Conservation (phyloP, 1,139 yeast species). For the Sporopachydermia cereana region DNA sequence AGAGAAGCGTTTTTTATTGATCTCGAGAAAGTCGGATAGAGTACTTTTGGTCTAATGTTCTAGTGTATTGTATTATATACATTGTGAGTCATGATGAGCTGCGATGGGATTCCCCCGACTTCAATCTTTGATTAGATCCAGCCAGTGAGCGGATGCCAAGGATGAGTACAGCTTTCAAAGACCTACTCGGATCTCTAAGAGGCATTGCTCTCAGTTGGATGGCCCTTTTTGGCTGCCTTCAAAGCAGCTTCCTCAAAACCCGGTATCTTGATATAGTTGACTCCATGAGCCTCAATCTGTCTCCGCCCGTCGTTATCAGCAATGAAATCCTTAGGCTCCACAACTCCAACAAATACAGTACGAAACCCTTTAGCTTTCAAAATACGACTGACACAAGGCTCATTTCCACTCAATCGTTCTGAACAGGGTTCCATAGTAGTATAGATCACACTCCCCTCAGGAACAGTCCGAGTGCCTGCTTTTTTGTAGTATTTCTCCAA, state of each 20-base stretch:
- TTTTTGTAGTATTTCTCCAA: conserved; percentile 55
- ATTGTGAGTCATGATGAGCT: no score
- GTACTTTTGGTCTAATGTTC: no score
- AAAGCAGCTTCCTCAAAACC: conserved; percentile 74
- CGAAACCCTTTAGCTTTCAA: conserved; percentile 42
- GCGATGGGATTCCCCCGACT: no score
- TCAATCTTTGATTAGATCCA: no score
- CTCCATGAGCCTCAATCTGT: conserved; percentile 41
- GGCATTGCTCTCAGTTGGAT: no score
- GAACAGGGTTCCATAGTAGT: conserved; percentile 99
- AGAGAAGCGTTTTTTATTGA: not conserved
- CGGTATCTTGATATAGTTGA: conserved; percentile 69
- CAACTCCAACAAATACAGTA: conserved; percentile 82
- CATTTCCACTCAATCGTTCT: conserved; percentile 75
- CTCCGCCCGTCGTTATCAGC: conserved; percentile 56
- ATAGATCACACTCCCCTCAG: conserved; percentile 70
- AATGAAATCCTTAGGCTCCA: conserved; percentile 85
- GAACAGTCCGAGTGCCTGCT: conserved; percentile 36
- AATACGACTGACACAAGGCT: conserved; percentile 79
- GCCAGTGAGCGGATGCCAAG: no score
- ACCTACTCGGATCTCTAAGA: no score
- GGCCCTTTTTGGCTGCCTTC: conserved; percentile 69
- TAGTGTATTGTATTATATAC: no score
- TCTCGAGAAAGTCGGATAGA: no score
- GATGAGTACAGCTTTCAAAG: no score